These are phyloP conservation scores for Scutellaria baicalensis DNA, from an alignment of 257 asterid species.

Conservation along the genomic window DNA sequence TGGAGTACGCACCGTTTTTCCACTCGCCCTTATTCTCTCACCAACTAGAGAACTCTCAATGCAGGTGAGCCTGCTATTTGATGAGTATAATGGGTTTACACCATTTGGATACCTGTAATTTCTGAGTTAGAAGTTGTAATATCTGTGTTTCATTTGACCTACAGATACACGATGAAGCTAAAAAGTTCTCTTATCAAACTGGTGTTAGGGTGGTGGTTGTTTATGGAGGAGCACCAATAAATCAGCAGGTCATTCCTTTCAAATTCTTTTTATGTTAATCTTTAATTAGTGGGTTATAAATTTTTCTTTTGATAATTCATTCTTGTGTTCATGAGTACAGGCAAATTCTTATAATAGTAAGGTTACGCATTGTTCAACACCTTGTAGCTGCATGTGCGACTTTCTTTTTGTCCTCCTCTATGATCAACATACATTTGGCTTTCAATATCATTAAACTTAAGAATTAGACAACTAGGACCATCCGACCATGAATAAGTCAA, in stretches of 20 bases:
- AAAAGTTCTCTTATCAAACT: slow-evolving; percentile 56
- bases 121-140: background rate
- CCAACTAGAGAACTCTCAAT: slow-evolving; percentile 80
- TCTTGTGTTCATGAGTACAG: background rate
- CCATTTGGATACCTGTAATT: background rate
- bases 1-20: slow-evolving; percentile 60
- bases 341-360: background rate
- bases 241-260: slow-evolving; percentile 43
- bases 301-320: background rate
- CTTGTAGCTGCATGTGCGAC: too few species aligned
- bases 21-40: slow-evolving; percentile 73
- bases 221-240: slow-evolving; percentile 76
- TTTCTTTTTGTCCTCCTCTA: too few species aligned
- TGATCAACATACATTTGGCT: too few species aligned
- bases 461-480: too few species aligned
- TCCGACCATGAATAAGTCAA: too few species aligned
- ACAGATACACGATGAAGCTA: slow-evolving; percentile 77
- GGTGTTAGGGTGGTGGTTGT: slow-evolving; percentile 68
- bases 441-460: too few species aligned
- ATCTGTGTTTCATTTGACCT: slow-evolving; percentile 1
- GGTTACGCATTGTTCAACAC: background rate
- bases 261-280: background rate
- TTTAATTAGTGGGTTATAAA: background rate
- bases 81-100: background rate
- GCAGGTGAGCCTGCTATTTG: slow-evolving; percentile 37